phyloP scores from a whole-genome alignment of 192 early-diverging fungal genomes.

The Spinellus fusiger region DNA sequence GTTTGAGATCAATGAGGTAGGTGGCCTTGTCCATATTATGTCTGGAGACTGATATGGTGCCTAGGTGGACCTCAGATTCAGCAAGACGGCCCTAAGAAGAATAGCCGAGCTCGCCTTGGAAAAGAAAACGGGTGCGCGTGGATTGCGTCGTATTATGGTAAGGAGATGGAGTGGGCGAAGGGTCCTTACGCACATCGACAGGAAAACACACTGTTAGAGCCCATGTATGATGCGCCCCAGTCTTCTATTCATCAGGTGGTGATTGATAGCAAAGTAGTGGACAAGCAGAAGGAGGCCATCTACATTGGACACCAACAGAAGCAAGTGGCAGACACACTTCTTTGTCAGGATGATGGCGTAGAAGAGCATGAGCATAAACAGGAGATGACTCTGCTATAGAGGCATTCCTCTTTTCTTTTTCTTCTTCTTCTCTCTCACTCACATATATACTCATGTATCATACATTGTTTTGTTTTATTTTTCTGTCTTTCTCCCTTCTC shows the following conservation, averaged over 20 bases:
- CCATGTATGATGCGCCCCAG: conserved; percentile 77
- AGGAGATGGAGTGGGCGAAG: not conserved
- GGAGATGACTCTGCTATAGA: conserved; percentile 19
- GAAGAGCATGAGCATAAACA: conserved; percentile 6
- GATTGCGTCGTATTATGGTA: conserved; percentile 82
- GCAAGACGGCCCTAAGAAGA: conserved; percentile 55
- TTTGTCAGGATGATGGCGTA: conserved; percentile 13
- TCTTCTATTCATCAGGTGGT: conserved; percentile 69
- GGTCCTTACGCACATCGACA: conserved; percentile 12
- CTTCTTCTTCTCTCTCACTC: not conserved
- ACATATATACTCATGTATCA: no score
- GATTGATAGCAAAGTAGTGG: conserved; percentile 60
- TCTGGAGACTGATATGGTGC: conserved; percentile 5
- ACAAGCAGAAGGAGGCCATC: conserved; percentile 53
- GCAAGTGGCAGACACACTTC: conserved; percentile 1
- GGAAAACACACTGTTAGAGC: conserved; percentile 71
- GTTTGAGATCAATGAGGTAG: conserved; percentile 58
- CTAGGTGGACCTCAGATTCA: conserved; percentile 59
- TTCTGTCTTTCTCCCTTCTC: not conserved
- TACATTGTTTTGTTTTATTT: not conserved
- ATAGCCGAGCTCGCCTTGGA: conserved; percentile 72
- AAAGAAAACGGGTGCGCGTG: conserved; percentile 84
- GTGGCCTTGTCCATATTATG: not conserved
- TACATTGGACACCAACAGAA: conserved; percentile 47
- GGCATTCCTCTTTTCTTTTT: not conserved